Evolutionary conservation across 2,329 filamentous ascomycete genomes (phyloP).

Genomic region (Fusarium succisae): DNA sequence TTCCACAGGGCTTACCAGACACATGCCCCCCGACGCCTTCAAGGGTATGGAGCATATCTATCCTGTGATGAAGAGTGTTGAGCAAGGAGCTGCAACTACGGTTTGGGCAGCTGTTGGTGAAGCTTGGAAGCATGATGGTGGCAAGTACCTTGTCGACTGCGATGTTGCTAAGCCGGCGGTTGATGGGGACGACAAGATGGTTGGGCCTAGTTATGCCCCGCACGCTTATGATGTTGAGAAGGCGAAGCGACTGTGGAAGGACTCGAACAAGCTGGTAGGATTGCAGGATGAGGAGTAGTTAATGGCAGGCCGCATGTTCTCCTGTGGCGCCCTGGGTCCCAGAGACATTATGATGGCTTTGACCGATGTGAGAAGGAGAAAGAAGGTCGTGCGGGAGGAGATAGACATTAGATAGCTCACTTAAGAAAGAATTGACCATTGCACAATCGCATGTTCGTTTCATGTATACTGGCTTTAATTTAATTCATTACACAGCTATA

Average conservation of each 20-base stretch:
- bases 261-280: not conserved
- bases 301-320: fast-evolving
- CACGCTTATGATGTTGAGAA: not conserved
- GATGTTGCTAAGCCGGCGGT: not conserved
- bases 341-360: not conserved
- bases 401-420: not conserved
- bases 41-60: not conserved
- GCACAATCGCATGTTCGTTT: too few relatives aligned
- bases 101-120: not conserved
- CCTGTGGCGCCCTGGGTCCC: fast-evolving
- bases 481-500: too few relatives aligned
- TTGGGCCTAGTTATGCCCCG: not conserved
- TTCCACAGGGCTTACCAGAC: not conserved
- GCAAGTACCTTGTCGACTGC: not conserved
- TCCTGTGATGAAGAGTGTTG: not conserved
- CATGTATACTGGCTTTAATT: too few relatives aligned
- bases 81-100: not conserved
- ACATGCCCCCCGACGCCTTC: not conserved
- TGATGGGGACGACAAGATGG: not conserved
- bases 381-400: fast-evolving
- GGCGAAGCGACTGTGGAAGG: not conserved
- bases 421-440: too few relatives aligned
- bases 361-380: too few relatives aligned
- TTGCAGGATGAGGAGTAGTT: not conserved
- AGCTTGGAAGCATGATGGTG: not conserved